phyloP scores from a whole-genome alignment of 2,329 filamentous ascomycete species.

The Tympanopsis confertula region DNA sequence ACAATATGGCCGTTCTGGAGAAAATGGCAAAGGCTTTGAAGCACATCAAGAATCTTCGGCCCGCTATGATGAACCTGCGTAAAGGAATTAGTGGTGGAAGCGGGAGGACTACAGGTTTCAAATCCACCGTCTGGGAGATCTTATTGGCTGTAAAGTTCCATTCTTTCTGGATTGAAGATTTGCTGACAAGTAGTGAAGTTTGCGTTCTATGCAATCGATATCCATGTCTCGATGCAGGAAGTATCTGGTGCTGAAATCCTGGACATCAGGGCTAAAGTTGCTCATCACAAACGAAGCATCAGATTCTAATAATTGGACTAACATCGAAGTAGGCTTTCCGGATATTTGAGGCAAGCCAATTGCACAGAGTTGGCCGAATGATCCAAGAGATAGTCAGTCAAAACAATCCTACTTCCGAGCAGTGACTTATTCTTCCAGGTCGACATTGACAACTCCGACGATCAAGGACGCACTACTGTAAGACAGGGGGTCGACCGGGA shows the following conservation, averaged over 20 bases:
- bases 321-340: not conserved
- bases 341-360: not conserved
- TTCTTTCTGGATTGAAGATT: too few species aligned
- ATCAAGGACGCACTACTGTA: not conserved
- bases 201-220: not conserved
- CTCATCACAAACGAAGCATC: not conserved
- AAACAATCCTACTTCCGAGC: not conserved
- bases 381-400: not conserved
- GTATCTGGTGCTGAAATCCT: not conserved
- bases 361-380: not conserved
- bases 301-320: not conserved
- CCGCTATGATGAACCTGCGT: not conserved
- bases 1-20: not conserved
- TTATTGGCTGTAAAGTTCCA: conserved; percentile 1
- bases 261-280: too few species aligned
- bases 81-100: not conserved
- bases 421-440: not conserved
- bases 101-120: not conserved
- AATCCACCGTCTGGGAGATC: not conserved
- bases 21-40: not conserved
- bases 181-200: not conserved
- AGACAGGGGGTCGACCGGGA: not conserved
- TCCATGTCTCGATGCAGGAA: not conserved
- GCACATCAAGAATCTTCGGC: conserved; percentile 1
- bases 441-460: conserved; percentile 1